Evolutionary conservation across 225 moss, liverwort and hornwort genomes (phyloP), one percentile per base, ranked within the genome.

Genomic region (Physcomitrellopsis africana): DNA sequence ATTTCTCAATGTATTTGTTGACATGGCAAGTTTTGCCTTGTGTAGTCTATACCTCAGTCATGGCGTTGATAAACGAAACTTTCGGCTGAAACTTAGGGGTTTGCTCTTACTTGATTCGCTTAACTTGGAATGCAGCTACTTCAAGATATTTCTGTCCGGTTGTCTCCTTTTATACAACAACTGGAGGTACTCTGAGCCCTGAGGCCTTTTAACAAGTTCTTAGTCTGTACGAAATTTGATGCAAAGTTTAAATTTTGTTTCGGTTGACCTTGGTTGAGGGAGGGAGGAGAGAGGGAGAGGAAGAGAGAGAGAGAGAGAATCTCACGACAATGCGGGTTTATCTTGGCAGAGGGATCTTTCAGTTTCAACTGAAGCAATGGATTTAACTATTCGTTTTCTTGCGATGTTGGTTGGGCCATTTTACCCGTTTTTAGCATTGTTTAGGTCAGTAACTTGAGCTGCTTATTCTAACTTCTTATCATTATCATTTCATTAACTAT

Each of bases 371-470:
- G 96, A 96, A 69, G 86, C 83, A 10, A 84, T 96, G 90, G 92
- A 93, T 78, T 80, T 87, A 47, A 90, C 92, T 32, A 75, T 96
- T 73, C 90, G 93, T 11, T 93, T 93, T 74, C 72, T 96, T 60
- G 92, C 92, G 19, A 92, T 93, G 92, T 79, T 96, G 72, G 92
- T 92, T 76, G 92, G 93, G 67, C 93, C 92, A 59, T 93, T 89
- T 74, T 86, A 92, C 70, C 87, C 96, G 10, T 90, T 96, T 70
- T 61, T 93, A 79, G 78, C 78, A 59, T 78, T 88, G 59, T 81
- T 91, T 51, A 81, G 84, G 63, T 80, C 84, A 75, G 72, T 72
- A 74, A 93, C 93, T 93, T 96, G 86, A 72, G 26, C 59, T 71
- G 55, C 23, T 58, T 11, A 37, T 69, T 24, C 29, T 72, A 22